Base-by-base conservation (phyloP, 2,329 filamentous ascomycete genomes). In the Neofusicoccum laricinum region DNA sequence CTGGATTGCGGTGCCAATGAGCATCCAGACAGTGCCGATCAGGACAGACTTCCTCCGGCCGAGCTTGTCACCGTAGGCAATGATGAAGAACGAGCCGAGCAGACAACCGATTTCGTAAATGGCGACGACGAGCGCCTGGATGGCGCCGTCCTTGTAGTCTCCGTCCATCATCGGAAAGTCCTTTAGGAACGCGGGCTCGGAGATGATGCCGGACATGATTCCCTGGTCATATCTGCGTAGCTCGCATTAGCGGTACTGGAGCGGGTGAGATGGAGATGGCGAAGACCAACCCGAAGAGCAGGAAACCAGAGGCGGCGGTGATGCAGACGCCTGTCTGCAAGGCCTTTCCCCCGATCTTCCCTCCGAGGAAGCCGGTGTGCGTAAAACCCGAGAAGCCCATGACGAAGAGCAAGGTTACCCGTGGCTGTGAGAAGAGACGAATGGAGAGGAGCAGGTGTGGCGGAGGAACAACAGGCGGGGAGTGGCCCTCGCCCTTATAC, bases 81-180 rank as follows among this genome's bases (percentile, higher is more conserved):
- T 73, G 65, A 75, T 73, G 67, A 78, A 75, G 66, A 76, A 72
- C 7, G 78, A 76, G 46, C 78, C 78, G 19, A 78, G 67, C 34
- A 80, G 71, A 65, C 77, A 80, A n/a, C 82, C 82, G 40, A 83
- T 71, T 66, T 82, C 81, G 72, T 84, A 85, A 68, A 82, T 82
- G 32, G 82, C 76, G 7, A 80, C 80, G 38, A 84, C 79, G 64
- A 79, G 80, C 61, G 80, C 81, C 67, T 81, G 77, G 66, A 79
- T 73, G 14, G 76, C 77, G 10, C 71, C 75, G 25, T 41, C 36
- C 45, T 64, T 64, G 46, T 41, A 70, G 68, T 83, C 71, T 19
- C 67, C 69, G 0, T 75, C 67, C 50, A 76, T 75, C 65, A 78
- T 69, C 7, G 77, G 77, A 59, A 80, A 79, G 14, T 71, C 71